Evolutionary conservation across 2,329 filamentous ascomycete species (phyloP), one percentile per base, ranked within the genome.

Genomic region (Blastomyces gilchristii): DNA sequence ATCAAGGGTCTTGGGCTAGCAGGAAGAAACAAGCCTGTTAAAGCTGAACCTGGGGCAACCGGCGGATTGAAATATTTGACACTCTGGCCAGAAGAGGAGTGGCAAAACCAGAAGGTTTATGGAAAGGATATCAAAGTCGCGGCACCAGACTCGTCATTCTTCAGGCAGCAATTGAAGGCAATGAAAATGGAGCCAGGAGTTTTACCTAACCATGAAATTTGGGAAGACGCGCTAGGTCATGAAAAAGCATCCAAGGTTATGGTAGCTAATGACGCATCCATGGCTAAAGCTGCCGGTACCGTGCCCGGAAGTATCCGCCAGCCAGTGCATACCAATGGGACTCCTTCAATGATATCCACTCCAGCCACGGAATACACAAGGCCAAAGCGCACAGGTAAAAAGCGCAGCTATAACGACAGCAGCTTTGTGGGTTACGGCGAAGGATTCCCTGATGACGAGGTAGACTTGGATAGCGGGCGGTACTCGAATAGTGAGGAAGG

Each of bases 401-500:
- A 80, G 68, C 73, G 79, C 57, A 73, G 73, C 67, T 81, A 81
- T 67, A 78, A 79, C 67, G 79, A 81, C 57, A 77, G 77, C 65
- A 81, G 78, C 67, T 81, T 80, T 69, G 78, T 78, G 62, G 79
- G 79, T 1, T 81, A 81, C 65, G 79, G 78, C 61, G 78, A 80
- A 73, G 79, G 79, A 25, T 81, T 74, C 68, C 75, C 77, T 31
- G 79, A 81, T 69, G 78, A 79, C 63, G 79, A 81, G 63, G 74
- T 75, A 58, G 78, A 78, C 31, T 52, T 64, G 45, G 70, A 67
- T 31, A 69, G 69, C 39, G 74, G 72, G 45, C 74, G 77, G 56
- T 78, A 78, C 65, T 79, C 77, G 54, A 78, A 77, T 62, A 70
- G 73, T 64, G 76, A 77, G 63, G 77, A 74, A 56, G 70, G 70